These are phyloP conservation scores for Cystobasidium slooffiae DNA, from an alignment of 1,284 basidiomycete species.

Conservation along the genomic window DNA sequence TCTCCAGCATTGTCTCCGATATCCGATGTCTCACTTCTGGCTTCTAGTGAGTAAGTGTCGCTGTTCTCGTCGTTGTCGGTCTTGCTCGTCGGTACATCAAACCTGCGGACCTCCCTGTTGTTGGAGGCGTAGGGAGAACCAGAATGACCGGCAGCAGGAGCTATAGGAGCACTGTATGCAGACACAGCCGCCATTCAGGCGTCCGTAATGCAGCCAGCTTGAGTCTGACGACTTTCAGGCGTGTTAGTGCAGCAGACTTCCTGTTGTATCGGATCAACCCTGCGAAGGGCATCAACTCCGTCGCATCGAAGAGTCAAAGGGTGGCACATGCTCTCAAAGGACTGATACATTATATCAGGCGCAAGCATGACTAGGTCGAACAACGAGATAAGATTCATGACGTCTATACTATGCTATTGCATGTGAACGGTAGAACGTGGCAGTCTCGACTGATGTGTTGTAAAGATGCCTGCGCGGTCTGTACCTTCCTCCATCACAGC, in stretches of 20 bases:
- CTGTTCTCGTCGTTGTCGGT: slow-evolving; percentile 17
- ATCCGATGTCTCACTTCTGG: slow-evolving; percentile 28
- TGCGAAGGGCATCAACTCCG: slow-evolving; percentile 4
- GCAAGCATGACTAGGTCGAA: too few species aligned
- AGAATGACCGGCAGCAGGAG: neutral
- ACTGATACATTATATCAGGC: neutral
- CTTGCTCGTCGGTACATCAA: neutral
- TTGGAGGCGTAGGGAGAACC: neutral
- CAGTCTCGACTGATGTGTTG: too few species aligned
- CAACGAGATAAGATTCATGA: too few species aligned
- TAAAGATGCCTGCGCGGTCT: too few species aligned
- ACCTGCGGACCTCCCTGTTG: neutral
- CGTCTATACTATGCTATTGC: too few species aligned
- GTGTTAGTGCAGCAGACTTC: neutral
- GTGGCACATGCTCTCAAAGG: neutral
- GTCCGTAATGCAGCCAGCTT: slow-evolving; percentile 47
- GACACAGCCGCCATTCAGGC: slow-evolving; percentile 19
- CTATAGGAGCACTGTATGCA: too few species aligned
- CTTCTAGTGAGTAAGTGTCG: slow-evolving; percentile 32
- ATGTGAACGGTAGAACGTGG: too few species aligned
- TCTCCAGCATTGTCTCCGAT: neutral
- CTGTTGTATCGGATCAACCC: neutral
- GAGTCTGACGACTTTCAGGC: slow-evolving; percentile 58
- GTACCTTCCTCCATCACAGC: too few species aligned
- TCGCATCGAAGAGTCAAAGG: neutral